Evolutionary conservation across 495 filamentous ascomycete genomes (phyloP).

Genomic region (Tuber umbilicatum): DNA sequence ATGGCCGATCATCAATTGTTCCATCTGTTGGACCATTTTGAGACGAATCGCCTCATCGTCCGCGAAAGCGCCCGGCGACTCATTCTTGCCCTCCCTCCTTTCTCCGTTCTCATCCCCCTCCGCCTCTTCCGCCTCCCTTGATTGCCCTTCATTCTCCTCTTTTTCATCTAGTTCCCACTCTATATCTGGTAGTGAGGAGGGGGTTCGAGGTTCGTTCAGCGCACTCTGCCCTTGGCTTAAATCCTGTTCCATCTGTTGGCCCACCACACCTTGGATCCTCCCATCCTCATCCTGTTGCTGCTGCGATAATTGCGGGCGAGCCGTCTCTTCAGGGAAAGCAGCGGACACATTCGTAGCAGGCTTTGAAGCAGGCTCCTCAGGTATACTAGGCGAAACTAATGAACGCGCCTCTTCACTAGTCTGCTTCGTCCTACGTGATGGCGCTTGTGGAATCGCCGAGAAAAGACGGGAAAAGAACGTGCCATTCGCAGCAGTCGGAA

Average conservation of each 20-base stretch:
- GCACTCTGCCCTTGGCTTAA: not conserved
- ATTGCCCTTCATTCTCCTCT: not conserved
- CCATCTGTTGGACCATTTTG: not conserved
- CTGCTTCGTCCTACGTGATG: not conserved
- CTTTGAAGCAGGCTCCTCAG: not conserved
- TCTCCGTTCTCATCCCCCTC: constrained; percentile 2
- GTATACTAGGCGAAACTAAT: not conserved
- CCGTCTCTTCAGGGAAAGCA: not conserved
- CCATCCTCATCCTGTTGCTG: not conserved
- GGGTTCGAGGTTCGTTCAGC: not conserved
- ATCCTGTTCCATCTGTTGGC: not conserved
- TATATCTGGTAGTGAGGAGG: not conserved
- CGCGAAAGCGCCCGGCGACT: not conserved
- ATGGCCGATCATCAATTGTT: not conserved
- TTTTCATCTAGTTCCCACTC: not conserved
- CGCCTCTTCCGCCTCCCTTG: not conserved
- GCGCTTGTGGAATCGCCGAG: not conserved
- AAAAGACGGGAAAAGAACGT: not conserved
- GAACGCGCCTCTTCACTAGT: not conserved
- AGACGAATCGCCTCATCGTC: constrained; percentile 1
- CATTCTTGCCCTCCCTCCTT: not conserved
- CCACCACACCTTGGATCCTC: not conserved
- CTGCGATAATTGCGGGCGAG: not conserved
- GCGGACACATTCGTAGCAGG: not conserved
- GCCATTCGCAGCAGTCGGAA: not conserved